Percentiles rank a stretch among this genome's conserved stretches.
Evolutionary conservation across 768 basidiomycete genomes (phyloP).

Genomic region (Tylopilus intermedius): DNA sequence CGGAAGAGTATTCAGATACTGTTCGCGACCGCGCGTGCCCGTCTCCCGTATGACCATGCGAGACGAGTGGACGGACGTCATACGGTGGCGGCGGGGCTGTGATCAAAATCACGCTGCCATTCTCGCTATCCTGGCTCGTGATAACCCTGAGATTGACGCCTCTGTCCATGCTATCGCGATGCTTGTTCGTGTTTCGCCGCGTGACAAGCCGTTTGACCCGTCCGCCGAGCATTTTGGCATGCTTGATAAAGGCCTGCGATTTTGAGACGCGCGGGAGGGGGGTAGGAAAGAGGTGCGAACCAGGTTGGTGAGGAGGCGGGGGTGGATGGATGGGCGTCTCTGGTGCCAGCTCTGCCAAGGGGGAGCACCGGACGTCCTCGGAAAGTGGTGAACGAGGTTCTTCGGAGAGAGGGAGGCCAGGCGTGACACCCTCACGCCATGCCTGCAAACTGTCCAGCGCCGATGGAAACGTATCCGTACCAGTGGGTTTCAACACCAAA

Average conservation of each 20-base stretch:
- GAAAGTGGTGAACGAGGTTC: slow-evolving; percentile 10
- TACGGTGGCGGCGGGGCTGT: slow-evolving; percentile 28
- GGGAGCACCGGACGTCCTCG: slow-evolving; percentile 10
- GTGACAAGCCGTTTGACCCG: slow-evolving; percentile 27
- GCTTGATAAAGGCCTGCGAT: slow-evolving; percentile 21
- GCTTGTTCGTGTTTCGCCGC: slow-evolving; percentile 8
- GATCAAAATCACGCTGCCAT: slow-evolving; percentile 29
- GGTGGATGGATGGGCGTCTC: slow-evolving; percentile 6
- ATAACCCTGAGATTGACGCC: slow-evolving; percentile 16
- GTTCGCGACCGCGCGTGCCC: slow-evolving; percentile 15
- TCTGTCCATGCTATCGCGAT: slow-evolving; percentile 19
- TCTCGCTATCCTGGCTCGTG: slow-evolving; percentile 27
- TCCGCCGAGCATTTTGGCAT: slow-evolving; percentile 26
- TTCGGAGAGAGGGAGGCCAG: slow-evolving; percentile 18
- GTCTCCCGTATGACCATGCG: slow-evolving; percentile 3
- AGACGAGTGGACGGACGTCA: slow-evolving; percentile 8
- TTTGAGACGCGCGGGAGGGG: slow-evolving; percentile 4
- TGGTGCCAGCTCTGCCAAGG: slow-evolving; percentile 4
- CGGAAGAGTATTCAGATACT: slow-evolving; percentile 24
- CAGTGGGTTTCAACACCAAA: slow-evolving; percentile 23
- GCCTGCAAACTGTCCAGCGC: slow-evolving; percentile 25
- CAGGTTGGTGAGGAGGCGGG: slow-evolving; percentile 6
- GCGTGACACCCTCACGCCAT: slow-evolving; percentile 25
- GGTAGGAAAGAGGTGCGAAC: slow-evolving; percentile 1
- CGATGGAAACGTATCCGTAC: slow-evolving; percentile 31